Base-by-base conservation (phyloP, 192 early-diverging fungal species). In the Pecoramyces ruminantium region DNA sequence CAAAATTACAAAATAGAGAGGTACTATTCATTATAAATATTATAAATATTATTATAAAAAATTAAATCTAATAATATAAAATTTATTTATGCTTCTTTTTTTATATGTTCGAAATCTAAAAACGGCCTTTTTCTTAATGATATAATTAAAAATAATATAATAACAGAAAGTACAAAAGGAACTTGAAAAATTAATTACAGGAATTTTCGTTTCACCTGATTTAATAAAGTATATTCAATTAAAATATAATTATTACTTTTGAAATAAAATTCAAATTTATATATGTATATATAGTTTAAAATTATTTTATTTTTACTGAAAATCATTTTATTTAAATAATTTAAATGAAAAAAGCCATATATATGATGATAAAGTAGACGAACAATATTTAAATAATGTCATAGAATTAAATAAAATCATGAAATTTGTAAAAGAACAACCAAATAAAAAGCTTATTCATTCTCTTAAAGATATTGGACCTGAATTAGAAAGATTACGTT, bases 311-410 rank as follows among this genome's bases (percentile, higher is more conserved):
- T n/a, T n/a, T n/a, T n/a, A n/a, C n/a, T n/a, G n/a, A n/a, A n/a
- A n/a, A n/a, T n/a, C n/a, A n/a, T n/a, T n/a, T n/a, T n/a, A n/a
- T n/a, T n/a, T n/a, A n/a, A n/a, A n/a, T n/a, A n/a, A 27, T n/a
- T 9, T 30, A 29, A 9, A 30, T 12, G 13, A 14, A 30, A 67
- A 13, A 78, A 90, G 92, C 30, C 94, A 92, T 84, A 97, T 99
- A 83, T 94, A 91, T 80, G 94, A 98, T 83, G 93, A 92, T 18
- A 96, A 98, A 77, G 92, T 98, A 77, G 95, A 97, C 83, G 96
- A 97, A 79, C 87, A 91, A 78, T 99, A 96, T 90, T 82, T 97
- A 28, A 86, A 89, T 30, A 93, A 94, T 78, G 82, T 98, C 80
- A 83, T 90, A 13, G 95, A 95, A n/a, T 88, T 99, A 38, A 94